A percentile compares a stretch with the other conserved stretches of the same genome.
These are phyloP conservation scores for Syzygium syzygioides DNA, from an alignment of 441 rosid genomes.

Conservation along the genomic window DNA sequence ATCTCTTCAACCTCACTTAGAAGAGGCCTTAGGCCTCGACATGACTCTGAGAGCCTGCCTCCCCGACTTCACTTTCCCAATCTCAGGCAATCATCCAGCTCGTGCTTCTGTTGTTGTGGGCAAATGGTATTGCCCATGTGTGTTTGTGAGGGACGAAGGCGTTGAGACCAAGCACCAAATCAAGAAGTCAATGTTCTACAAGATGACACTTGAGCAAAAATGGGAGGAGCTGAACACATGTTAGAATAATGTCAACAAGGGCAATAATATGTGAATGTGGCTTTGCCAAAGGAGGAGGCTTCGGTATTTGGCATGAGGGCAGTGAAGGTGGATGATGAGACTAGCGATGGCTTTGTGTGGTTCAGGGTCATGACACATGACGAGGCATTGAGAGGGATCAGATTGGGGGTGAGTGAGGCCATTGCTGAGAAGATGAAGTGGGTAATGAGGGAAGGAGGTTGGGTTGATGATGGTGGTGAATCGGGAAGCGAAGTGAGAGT, in stretches of 20 bases:
- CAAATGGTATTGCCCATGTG: conserved; percentile 23
- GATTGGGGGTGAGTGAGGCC: no score
- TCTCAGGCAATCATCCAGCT: conserved; percentile 12
- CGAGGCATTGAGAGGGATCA: not conserved
- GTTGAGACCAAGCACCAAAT: conserved; percentile 20
- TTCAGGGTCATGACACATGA: not conserved
- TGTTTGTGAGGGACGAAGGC: conserved; percentile 39
- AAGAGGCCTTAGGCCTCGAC: not conserved
- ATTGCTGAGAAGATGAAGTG: no score
- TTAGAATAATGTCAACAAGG: no score
- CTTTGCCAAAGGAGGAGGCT: not conserved
- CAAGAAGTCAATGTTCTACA: conserved; percentile 37
- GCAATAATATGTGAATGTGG: no score
- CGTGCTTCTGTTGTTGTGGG: conserved; percentile 17
- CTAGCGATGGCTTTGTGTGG: not conserved
- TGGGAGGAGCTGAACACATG: no score
- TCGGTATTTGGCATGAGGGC: conserved; percentile 3
- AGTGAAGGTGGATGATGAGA: not conserved
- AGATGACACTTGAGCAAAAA: conserved; percentile 9
- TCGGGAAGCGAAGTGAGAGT: no score
- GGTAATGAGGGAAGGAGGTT: no score
- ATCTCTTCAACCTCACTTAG: conserved; percentile 13
- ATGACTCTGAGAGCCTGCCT: conserved; percentile 32
- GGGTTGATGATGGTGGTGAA: no score
- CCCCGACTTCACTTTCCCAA: conserved; percentile 30